Evolutionary conservation across 1,284 basidiomycete species (phyloP), one percentile per base, ranked within the genome.

Genomic region (Grifola frondosa): DNA sequence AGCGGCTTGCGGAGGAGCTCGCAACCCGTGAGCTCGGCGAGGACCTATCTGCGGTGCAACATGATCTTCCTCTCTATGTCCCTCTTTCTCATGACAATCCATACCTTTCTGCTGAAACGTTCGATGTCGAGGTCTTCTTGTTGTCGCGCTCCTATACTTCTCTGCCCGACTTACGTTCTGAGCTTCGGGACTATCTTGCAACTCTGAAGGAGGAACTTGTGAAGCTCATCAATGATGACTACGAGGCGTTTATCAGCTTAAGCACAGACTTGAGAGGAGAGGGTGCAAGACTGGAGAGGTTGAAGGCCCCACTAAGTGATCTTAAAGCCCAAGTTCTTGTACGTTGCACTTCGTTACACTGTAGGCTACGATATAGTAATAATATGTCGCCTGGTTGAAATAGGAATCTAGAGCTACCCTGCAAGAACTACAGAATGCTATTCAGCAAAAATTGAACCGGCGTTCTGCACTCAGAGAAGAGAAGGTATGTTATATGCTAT

Each of bases 211-310:
- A 94, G 61, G 93, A 97, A 62, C 78, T 99, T 22, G 91, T 97
- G 22, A 84, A 84, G 59, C 81, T 98, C 60, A 97, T 99, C 65
- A 97, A 99, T 64, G 88, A 94, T 59, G 95, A 98, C 67, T 98
- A 98, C 65, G 93, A 94, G 64, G 94, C 94, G 32, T 98, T 98
- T 64, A 97, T 99, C 53, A 92, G 89, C 54, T 74, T 99, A 19
- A 95, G 94, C 52, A 94, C 89, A 2, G 91, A 94, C 54, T 63
- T 97, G 51, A 75, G 83, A 48, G 91, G 88, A 23, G 93, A 97
- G 64, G 90, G 89, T 2, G 72, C 73, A 34, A 74, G 89, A 48
- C 62, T 95, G 55, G 75, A 79, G 49, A 70, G 76, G 40, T 63
- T 96, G 41, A 79, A 82, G 56, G 62, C 63, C 25, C 92, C 92